Conservation (phyloP, 2,329 filamentous ascomycete species). For the Alternaria sp. region DNA sequence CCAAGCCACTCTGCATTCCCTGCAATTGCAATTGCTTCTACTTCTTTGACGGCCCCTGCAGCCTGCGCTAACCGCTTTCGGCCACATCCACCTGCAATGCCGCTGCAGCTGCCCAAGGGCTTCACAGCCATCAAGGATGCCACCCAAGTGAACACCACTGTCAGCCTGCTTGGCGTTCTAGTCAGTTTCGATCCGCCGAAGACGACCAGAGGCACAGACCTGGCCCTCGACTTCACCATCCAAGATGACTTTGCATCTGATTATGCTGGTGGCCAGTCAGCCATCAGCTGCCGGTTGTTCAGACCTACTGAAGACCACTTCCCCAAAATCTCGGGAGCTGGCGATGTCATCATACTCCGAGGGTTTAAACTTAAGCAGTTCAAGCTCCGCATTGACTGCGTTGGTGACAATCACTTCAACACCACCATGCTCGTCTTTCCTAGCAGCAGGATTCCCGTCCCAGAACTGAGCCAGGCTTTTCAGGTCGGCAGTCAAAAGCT, state of each 20-base stretch:
- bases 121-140: slow-evolving; percentile 59
- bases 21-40: slow-evolving; percentile 2
- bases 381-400: slow-evolving; percentile 28
- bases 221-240: slow-evolving; percentile 49
- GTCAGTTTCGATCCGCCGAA: slow-evolving; percentile 68
- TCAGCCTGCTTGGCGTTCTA: slow-evolving; percentile 75
- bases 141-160: slow-evolving; percentile 37
- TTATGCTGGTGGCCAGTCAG: slow-evolving; percentile 25
- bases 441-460: slow-evolving; percentile 28
- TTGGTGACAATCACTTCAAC: neutral
- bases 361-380: slow-evolving; percentile 35
- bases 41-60: slow-evolving; percentile 8
- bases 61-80: slow-evolving; percentile 28
- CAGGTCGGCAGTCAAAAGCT: slow-evolving; percentile 30
- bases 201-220: slow-evolving; percentile 63
- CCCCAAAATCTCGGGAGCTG: slow-evolving; percentile 57
- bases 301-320: slow-evolving; percentile 36
- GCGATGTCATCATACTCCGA: slow-evolving; percentile 72
- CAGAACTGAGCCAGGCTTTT: slow-evolving; percentile 30
- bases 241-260: slow-evolving; percentile 48
- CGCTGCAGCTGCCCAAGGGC: slow-evolving; percentile 38
- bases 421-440: slow-evolving; percentile 31
- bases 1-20: neutral
- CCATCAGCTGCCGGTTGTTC: slow-evolving; percentile 41
- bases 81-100: slow-evolving; percentile 20